A percentile compares a stretch with the other conserved stretches of the same genome.
These are phyloP conservation scores for Metschnikowia cerradonensis DNA, from an alignment of 805 yeast species.

Conservation along the genomic window DNA sequence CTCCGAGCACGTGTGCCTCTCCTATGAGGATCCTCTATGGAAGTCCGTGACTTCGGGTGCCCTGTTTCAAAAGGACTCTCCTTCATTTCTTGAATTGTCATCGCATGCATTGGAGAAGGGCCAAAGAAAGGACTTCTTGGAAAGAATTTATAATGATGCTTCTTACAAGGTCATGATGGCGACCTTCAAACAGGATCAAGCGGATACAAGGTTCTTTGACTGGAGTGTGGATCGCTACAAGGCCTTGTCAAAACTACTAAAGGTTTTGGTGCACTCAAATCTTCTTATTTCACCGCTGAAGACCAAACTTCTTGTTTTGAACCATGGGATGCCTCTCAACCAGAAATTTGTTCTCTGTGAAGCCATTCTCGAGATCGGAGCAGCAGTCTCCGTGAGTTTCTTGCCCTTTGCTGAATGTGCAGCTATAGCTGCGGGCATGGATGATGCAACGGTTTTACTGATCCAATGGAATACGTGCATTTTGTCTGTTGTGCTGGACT, in stretches of 20 bases:
- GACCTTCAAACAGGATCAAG: constrained; percentile 6
- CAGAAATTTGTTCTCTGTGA: constrained; percentile 12
- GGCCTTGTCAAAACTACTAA: constrained; percentile 9
- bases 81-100: constrained; percentile 10
- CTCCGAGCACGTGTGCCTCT: constrained; percentile 6
- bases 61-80: neutral
- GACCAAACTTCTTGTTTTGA: constrained; percentile 15
- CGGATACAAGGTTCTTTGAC: constrained; percentile 5
- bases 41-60: constrained; percentile 1
- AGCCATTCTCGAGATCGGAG: constrained; percentile 4
- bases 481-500: constrained; percentile 11
- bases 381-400: constrained; percentile 12
- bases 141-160: neutral
- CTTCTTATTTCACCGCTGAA: constrained; percentile 13
- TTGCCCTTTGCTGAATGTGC: constrained; percentile 13
- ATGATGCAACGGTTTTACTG: constrained; percentile 12
- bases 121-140: neutral
- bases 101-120: constrained; percentile 11
- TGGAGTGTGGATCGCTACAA: constrained; percentile 12
- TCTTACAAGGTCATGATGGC: neutral
- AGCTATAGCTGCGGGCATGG: constrained; percentile 13
- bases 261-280: constrained; percentile 3
- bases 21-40: constrained; percentile 10
- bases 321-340: constrained; percentile 7
- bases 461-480: constrained; percentile 13